Evolutionary conservation across 163 green algal species (phyloP).

Genomic region (Chlamydomonas reinhardtii): DNA sequence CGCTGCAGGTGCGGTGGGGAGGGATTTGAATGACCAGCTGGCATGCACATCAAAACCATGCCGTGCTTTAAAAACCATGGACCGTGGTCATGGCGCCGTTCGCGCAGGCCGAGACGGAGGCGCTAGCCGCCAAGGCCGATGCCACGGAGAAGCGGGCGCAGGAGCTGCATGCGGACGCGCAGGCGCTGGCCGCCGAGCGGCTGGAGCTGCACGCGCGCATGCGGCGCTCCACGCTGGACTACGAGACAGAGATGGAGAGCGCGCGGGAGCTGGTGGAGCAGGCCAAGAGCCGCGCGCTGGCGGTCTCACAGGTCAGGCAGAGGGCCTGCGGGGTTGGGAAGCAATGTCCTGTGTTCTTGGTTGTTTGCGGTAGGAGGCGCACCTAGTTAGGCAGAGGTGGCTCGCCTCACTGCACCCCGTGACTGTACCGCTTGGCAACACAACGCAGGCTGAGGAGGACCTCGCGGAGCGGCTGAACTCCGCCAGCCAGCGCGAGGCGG

Average conservation of each 20-base stretch:
- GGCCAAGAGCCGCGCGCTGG: conserved; percentile 1
- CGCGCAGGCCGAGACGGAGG: background rate
- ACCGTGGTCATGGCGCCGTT: no score
- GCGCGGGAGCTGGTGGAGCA: conserved; percentile 39
- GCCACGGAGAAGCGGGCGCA: background rate
- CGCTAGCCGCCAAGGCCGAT: background rate
- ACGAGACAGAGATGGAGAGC: conserved; percentile 35
- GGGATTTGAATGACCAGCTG: no score
- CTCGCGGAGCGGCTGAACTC: background rate
- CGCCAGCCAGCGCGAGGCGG: background rate
- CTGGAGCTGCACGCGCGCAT: conserved; percentile 44
- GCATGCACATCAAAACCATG: no score
- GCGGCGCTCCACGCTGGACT: conserved; percentile 37
- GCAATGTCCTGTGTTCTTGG: no score
- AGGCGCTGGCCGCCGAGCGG: conserved; percentile 35
- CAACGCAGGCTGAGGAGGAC: conserved; percentile 1
- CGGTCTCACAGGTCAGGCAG: conserved; percentile 8
- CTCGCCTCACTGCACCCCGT: no score
- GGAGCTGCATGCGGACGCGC: background rate
- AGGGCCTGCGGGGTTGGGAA: background rate
- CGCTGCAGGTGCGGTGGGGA: background rate
- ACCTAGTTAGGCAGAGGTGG: no score
- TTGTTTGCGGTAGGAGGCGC: no score
- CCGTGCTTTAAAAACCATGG: background rate
- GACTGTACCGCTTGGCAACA: no score